phyloP scores from a whole-genome alignment of 768 basidiomycete species.

The Tulasnella sp. region DNA sequence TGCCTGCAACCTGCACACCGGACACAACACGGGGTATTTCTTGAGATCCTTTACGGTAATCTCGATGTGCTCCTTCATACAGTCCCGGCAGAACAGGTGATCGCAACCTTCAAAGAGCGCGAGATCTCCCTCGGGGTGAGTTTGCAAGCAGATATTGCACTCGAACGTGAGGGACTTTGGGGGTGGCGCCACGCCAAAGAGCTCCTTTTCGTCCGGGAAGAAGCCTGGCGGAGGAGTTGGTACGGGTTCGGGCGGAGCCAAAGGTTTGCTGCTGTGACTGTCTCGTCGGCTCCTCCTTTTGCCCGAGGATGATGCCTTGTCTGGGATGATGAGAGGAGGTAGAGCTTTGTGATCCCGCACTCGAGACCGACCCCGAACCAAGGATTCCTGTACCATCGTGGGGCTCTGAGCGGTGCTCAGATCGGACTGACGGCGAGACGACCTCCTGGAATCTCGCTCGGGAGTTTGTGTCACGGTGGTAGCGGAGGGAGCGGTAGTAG shows the following conservation, averaged over 20 bases:
- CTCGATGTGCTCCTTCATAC: slow-evolving; percentile 33
- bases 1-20: slow-evolving; percentile 33
- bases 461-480: not conserved
- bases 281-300: not conserved
- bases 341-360: not conserved
- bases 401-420: not conserved
- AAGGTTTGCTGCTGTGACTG: not conserved
- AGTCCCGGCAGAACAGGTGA: slow-evolving; percentile 45
- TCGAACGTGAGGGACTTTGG: slow-evolving; percentile 25
- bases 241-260: not conserved
- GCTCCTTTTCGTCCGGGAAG: not conserved
- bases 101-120: slow-evolving; percentile 36
- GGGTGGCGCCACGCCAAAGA: not conserved
- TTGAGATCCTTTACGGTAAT: slow-evolving; percentile 40
- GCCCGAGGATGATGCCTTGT: not conserved
- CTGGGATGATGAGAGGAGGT: not conserved
- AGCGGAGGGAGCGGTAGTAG: not conserved
- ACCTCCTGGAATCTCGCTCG: not conserved
- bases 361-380: not conserved
- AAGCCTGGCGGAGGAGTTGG: not conserved
- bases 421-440: not conserved
- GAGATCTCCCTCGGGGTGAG: slow-evolving; percentile 31
- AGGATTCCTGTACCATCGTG: not conserved
- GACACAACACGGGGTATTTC: slow-evolving; percentile 48
- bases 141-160: slow-evolving; percentile 49